Base-by-base conservation (phyloP, 2,329 filamentous ascomycete species). In the Botrytis pseudocinerea region DNA sequence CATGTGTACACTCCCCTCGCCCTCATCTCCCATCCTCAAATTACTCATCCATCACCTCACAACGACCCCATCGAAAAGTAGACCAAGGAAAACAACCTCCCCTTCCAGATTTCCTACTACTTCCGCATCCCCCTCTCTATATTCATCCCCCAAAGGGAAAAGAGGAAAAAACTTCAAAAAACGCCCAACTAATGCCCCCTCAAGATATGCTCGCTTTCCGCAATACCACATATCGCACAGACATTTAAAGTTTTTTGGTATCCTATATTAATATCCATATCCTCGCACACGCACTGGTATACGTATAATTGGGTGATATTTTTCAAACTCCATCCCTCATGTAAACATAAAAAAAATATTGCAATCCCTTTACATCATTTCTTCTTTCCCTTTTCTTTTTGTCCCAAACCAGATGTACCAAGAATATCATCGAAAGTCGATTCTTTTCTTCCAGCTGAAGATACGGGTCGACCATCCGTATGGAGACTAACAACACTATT, bases 361-460 rank as follows among this genome's bases (percentile, higher is more conserved):
- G 20, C 60, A 38, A 63, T 44, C 48, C 44, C 10, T 40, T 32
- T 20, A 9, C 68, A 28, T 71, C 61, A 71, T 14, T 71, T 76
- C 70, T 75, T 77, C 73, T 76, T 78, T 60, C 73, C 73, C 71
- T 78, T 76, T 22, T 73, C 80, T 80, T 83, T 61, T 46, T 62
- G 38, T 84, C 78, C 83, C 84, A 81, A 84, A 83, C 51, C 78
- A 73, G n/a, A 78, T 74, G 44, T 79, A 80, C 14, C 82, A 82
- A 87, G 79, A 51, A 87, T 87, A 66, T 87, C 85, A 75, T 87
- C 85, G 77, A 87, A 87, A 0, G 85, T 87, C 16, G 71, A 74
- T 35, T 74, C 76, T 32, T 61, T 71, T 40, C 62, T 74, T 32
- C 65, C 68, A 14, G 69, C 63, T 16, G 61, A 69, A 51, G 59